Percentiles rank a stretch among this genome's conserved stretches.
Evolutionary conservation across 805 yeast species (phyloP).

Genomic region (Hemisphaericaspora nanyangensis): DNA sequence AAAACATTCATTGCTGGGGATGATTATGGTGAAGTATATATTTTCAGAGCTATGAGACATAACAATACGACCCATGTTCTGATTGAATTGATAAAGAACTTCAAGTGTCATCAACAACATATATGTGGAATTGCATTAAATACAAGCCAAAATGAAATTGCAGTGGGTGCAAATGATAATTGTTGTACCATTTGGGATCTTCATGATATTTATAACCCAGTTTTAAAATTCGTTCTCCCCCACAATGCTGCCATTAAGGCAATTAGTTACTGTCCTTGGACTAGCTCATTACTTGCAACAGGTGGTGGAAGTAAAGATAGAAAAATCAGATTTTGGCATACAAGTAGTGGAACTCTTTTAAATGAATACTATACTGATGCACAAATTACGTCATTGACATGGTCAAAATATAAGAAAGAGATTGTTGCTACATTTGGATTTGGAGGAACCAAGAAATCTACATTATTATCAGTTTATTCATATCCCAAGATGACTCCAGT

Average conservation of each 20-base stretch:
- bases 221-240: constrained; percentile 44
- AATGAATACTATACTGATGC: constrained; percentile 54
- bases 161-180: constrained; percentile 85
- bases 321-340: constrained; percentile 83
- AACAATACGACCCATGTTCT: too few species aligned
- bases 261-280: constrained; percentile 88
- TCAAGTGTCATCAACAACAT: constrained; percentile 30
- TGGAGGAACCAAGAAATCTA: constrained; percentile 49
- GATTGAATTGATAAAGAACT: constrained; percentile 8
- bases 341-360: constrained; percentile 69
- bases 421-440: constrained; percentile 81
- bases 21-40: constrained; percentile 55
- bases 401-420: constrained; percentile 67
- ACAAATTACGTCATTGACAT: constrained; percentile 74
- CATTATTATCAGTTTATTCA: constrained; percentile 55
- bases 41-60: constrained; percentile 37
- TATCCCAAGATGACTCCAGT: constrained; percentile 60
- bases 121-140: constrained; percentile 57
- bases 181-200: constrained; percentile 76
- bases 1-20: constrained; percentile 57
- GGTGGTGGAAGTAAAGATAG: constrained; percentile 89
- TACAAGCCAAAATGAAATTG: constrained; percentile 50
- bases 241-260: constrained; percentile 92
- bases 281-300: constrained; percentile 72
- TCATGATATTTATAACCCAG: constrained; percentile 36